phyloP scores from a whole-genome alignment of 495 filamentous ascomycete species.

The Physcia stellaris region DNA sequence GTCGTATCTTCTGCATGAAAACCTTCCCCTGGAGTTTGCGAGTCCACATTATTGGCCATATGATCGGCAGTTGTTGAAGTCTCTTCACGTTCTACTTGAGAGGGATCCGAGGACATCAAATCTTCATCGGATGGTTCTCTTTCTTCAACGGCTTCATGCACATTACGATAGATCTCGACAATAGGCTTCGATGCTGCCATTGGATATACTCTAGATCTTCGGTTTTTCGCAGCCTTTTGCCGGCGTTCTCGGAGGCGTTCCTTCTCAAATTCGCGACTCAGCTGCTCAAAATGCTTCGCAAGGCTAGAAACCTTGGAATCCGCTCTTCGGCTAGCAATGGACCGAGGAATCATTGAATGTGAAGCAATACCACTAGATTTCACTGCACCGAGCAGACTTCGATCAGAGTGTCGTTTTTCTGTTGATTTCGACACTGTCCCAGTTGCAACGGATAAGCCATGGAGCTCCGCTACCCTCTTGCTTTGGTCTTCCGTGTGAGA shows the following conservation, averaged over 20 bases:
- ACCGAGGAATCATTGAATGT: conserved; percentile 79
- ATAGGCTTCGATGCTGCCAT: conserved; percentile 88
- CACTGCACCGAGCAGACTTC: conserved; percentile 44
- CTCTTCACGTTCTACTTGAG: conserved; percentile 8
- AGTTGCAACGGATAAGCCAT: too few species aligned
- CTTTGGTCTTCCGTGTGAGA: too few species aligned
- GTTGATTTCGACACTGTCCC: conserved; percentile 26
- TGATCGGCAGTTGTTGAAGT: conserved; percentile 11
- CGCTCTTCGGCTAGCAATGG: conserved; percentile 50
- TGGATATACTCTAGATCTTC: conserved; percentile 71
- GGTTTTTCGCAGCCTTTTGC: conserved; percentile 66
- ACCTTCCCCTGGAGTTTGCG: conserved; percentile 16
- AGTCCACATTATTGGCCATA: conserved; percentile 9
- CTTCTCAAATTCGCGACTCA: conserved; percentile 93
- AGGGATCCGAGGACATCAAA: conserved; percentile 18
- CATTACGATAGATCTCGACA: conserved; percentile 88
- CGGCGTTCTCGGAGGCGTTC: conserved; percentile 77
- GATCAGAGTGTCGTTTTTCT: conserved; percentile 62
- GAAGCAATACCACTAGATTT: conserved; percentile 45
- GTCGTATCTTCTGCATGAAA: conserved; percentile 16
- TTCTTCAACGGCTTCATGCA: conserved; percentile 83
- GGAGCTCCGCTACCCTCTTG: too few species aligned
- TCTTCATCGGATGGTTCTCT: conserved; percentile 59
- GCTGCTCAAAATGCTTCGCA: conserved; percentile 89
- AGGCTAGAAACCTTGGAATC: conserved; percentile 72